Evolutionary conservation across 148 eudicot genomes (phyloP), one percentile per base, ranked within the genome.

Genomic region (Polygonum aviculare): DNA sequence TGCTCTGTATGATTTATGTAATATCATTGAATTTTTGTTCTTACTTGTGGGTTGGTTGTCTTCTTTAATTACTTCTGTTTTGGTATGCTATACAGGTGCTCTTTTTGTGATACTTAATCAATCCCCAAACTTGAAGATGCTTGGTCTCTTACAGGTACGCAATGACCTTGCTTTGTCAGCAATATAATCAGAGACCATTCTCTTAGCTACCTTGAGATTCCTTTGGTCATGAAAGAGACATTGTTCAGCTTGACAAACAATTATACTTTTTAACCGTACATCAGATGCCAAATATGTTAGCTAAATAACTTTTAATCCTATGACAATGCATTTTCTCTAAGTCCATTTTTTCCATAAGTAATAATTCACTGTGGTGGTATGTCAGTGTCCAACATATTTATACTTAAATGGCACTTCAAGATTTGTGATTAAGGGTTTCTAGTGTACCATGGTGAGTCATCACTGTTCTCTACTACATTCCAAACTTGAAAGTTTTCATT

Each of bases 111-210:
- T 95, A 75, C 84, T 95, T 69, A 89, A 81, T 82, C 75, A 81
- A 77, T 86, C 98, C 77, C 98, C 99, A 45, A 93, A 95, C 77
- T 76, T 95, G 87, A 95, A 93, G 88, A 91, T 91, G 89, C 97
- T 95, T 69, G 99, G 97, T 75, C 86, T 95, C 74, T 82, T 95
- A 80, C 99, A 95, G 98, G 99, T 84, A 41, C 39, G 44, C 26
- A 77, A 35, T 4, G 48, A 31, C 19, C 21, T 73, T 38, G 74
- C 18, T 18, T 7, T 2, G 47, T 50, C 71, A 15, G 12, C 33
- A 38, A 18, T 55, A 36, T 74, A 52, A 55, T 36, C 35, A 51
- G 12, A 2, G 12, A 74, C 70, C 40, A 12, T 63, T 63, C 40
- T 10, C 75, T 26, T 72, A 2, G 48, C 40, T 22, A 72, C 52